A percentile compares a stretch with the other conserved stretches of the same genome.
Evolutionary conservation across 2,329 filamentous ascomycete species (phyloP).

Genomic region (Aspergillus glaucus): DNA sequence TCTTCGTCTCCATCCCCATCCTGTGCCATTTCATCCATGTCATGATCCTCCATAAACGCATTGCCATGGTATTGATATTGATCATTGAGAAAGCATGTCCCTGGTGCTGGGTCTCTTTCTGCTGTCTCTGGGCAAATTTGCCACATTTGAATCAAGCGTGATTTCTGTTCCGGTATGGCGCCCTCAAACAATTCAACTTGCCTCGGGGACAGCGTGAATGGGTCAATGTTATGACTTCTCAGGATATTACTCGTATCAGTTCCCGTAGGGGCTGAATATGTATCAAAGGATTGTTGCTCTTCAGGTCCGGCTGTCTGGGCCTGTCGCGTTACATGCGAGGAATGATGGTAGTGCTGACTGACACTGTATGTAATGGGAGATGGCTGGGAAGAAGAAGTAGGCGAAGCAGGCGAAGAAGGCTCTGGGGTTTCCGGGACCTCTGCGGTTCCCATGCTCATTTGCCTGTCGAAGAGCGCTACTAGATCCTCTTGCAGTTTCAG

Average conservation of each 20-base stretch:
- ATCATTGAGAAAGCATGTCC: too few relatives aligned
- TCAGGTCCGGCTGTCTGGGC: slow-evolving; percentile 2
- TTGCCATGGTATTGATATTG: neutral
- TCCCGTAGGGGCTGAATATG: slow-evolving; percentile 34
- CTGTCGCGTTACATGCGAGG: slow-evolving; percentile 56
- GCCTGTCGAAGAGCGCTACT: slow-evolving; percentile 68
- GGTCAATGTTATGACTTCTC: slow-evolving; percentile 62
- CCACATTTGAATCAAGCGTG: slow-evolving; percentile 77
- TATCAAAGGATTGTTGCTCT: slow-evolving; percentile 1
- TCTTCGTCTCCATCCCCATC: slow-evolving; percentile 11
- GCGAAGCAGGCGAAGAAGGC: slow-evolving; percentile 13
- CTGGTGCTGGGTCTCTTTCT: slow-evolving; percentile 11
- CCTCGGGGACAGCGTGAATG: slow-evolving; percentile 60
- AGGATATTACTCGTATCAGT: slow-evolving; percentile 52
- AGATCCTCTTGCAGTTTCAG: slow-evolving; percentile 75
- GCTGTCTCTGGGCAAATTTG: slow-evolving; percentile 57
- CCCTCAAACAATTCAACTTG: slow-evolving; percentile 74
- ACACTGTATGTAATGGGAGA: slow-evolving; percentile 63
- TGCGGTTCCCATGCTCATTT: slow-evolving; percentile 56
- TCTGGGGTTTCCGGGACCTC: slow-evolving; percentile 29
- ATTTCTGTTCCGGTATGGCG: slow-evolving; percentile 64
- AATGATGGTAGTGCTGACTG: slow-evolving; percentile 79
- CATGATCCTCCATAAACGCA: slow-evolving; percentile 10
- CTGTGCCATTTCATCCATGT: slow-evolving; percentile 39
- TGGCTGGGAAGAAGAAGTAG: slow-evolving; percentile 5